A percentile compares a stretch with the other conserved stretches of the same genome.
phyloP scores from a whole-genome alignment of 768 basidiomycete genomes.

The Boletus pseudopeckii region DNA sequence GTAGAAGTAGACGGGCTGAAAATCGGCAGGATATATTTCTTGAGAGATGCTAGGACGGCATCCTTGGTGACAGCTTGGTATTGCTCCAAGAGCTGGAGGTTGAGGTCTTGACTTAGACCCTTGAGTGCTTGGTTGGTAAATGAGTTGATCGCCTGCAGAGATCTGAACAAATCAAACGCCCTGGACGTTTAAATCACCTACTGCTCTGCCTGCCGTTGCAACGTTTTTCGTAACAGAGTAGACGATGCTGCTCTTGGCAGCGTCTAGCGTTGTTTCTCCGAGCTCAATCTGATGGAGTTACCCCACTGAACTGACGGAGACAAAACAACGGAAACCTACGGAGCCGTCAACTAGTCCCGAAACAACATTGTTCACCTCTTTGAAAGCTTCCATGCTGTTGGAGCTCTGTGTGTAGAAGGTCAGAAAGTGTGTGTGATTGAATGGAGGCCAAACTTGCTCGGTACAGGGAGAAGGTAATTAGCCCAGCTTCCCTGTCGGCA shows the following conservation, averaged over 20 bases:
- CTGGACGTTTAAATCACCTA: constrained; percentile 36
- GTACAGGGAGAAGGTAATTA: constrained; percentile 74
- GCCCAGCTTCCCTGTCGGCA: constrained; percentile 74
- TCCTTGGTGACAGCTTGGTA: constrained; percentile 77
- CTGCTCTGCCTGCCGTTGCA: constrained; percentile 84
- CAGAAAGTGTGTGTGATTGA: not conserved
- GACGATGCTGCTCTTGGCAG: constrained; percentile 89
- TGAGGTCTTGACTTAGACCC: constrained; percentile 70
- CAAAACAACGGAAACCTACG: constrained; percentile 41
- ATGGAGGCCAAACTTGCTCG: constrained; percentile 46
- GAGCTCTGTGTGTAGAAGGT: constrained; percentile 57
- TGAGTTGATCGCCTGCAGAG: constrained; percentile 65
- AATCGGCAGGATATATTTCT: constrained; percentile 77
- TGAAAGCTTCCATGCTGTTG: constrained; percentile 72
- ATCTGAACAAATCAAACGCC: constrained; percentile 8
- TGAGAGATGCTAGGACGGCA: constrained; percentile 67
- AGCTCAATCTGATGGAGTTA: constrained; percentile 59
- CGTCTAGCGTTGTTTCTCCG: constrained; percentile 78
- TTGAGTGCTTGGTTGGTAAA: constrained; percentile 92
- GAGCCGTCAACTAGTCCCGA: constrained; percentile 77
- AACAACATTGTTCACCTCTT: constrained; percentile 76
- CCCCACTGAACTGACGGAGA: not conserved
- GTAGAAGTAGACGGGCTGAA: constrained; percentile 77
- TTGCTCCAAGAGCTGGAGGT: constrained; percentile 71
- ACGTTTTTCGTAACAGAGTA: constrained; percentile 77